A percentile compares a stretch with the other conserved stretches of the same genome.
phyloP scores from a whole-genome alignment of 176 grass and related monocot species.

The Melocanna baccifera region DNA sequence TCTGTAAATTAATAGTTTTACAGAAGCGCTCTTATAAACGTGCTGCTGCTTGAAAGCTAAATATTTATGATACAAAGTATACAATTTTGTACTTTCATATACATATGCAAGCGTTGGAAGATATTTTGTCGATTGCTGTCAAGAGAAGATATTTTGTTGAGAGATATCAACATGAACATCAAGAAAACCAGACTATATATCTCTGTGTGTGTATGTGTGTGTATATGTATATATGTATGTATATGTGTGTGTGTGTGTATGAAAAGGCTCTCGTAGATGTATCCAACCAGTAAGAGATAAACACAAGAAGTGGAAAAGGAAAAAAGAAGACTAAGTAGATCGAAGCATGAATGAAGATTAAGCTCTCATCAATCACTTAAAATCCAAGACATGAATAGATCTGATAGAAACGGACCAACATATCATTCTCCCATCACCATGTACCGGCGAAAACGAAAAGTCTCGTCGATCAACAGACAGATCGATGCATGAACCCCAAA shows the following conservation, averaged over 20 bases:
- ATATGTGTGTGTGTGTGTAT: too few species aligned
- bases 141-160: not conserved
- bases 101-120: not conserved
- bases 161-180: not conserved
- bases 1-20: not conserved
- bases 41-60: not conserved
- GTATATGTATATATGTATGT: too few species aligned
- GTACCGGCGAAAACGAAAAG: not conserved
- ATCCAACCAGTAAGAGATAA: constrained; percentile 1
- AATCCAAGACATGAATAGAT: not conserved
- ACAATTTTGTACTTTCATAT: not conserved
- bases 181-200: not conserved
- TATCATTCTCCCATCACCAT: not conserved
- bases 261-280: not conserved
- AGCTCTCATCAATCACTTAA: not conserved
- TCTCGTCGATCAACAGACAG: not conserved
- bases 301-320: not conserved
- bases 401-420: not conserved
- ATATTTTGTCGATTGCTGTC: not conserved
- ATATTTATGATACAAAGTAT: not conserved
- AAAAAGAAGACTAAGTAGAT: not conserved
- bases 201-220: too few species aligned
- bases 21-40: not conserved
- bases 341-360: not conserved
- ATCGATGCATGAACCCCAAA: not conserved